A percentile compares a stretch with the other conserved stretches of the same genome.
phyloP scores from a whole-genome alignment of 1,139 yeast species.

The Diutina ranongensis region DNA sequence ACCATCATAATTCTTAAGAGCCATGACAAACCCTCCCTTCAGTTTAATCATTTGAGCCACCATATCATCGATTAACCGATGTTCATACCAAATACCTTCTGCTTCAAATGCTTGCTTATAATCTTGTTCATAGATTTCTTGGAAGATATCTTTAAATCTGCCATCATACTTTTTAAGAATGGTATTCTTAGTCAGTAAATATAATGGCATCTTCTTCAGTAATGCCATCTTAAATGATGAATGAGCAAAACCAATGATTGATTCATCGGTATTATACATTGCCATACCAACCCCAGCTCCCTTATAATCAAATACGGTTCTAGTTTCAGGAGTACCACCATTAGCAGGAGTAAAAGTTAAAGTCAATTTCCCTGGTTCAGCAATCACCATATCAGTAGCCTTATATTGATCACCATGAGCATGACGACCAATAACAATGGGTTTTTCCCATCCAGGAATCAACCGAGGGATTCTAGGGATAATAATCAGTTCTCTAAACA shows the following conservation, averaged over 20 bases:
- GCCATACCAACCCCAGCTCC: slow-evolving; percentile 68
- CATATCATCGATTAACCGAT: slow-evolving; percentile 78
- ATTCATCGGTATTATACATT: slow-evolving; percentile 76
- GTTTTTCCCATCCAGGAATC: slow-evolving; percentile 71
- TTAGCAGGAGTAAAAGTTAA: slow-evolving; percentile 52
- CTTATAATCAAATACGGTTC: slow-evolving; percentile 47
- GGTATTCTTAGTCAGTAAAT: slow-evolving; percentile 69
- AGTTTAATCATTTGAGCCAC: slow-evolving; percentile 84
- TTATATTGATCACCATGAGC: slow-evolving; percentile 81
- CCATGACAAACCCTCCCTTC: slow-evolving; percentile 74
- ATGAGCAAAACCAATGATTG: slow-evolving; percentile 70
- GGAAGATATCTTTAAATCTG: slow-evolving; percentile 70
- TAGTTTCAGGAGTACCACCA: slow-evolving; percentile 40
- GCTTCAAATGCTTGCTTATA: slow-evolving; percentile 50
- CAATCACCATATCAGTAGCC: slow-evolving; percentile 63
- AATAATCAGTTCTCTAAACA: slow-evolving; percentile 73
- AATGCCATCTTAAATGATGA: slow-evolving; percentile 69
- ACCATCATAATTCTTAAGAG: slow-evolving; percentile 78
- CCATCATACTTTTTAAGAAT: slow-evolving; percentile 77
- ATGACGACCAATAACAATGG: slow-evolving; percentile 78
- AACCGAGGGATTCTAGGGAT: slow-evolving; percentile 68
- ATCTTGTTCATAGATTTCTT: slow-evolving; percentile 45
- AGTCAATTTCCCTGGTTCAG: slow-evolving; percentile 58
- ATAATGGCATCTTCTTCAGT: slow-evolving; percentile 52
- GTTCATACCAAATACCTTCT: slow-evolving; percentile 70